These are phyloP conservation scores for Carnegiea gigantea DNA, from an alignment of 179 eudicot genomes.

Conservation along the genomic window DNA sequence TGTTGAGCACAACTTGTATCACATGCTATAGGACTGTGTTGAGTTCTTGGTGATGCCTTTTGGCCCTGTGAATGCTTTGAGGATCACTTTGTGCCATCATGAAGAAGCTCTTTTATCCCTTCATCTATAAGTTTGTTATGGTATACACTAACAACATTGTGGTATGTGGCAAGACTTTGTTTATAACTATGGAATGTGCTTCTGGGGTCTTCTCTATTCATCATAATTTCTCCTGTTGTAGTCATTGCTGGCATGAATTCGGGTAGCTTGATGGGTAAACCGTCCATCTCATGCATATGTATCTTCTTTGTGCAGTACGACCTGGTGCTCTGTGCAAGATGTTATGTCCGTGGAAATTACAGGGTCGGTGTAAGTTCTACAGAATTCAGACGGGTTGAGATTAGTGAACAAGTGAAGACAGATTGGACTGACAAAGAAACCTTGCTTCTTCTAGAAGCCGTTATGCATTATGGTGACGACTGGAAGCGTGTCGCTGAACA, in stretches of 20 bases:
- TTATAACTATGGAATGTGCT: not conserved
- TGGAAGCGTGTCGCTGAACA: conserved; percentile 87
- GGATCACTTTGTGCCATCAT: no score
- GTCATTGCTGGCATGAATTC: not conserved
- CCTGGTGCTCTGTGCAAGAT: conserved; percentile 86
- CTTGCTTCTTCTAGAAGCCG: conserved; percentile 78
- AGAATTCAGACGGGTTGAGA: conserved; percentile 87
- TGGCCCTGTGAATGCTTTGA: no score
- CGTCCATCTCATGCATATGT: not conserved
- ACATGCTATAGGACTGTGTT: no score
- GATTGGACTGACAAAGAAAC: conserved; percentile 94
- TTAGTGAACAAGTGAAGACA: conserved; percentile 66
- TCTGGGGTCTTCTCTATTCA: not conserved
- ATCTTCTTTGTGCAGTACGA: conserved; percentile 52
- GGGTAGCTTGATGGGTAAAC: not conserved
- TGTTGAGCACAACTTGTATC: no score
- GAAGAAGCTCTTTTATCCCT: not conserved
- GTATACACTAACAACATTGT: no score
- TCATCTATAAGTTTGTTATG: no score
- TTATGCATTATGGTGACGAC: conserved; percentile 86
- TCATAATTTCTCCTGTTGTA: not conserved
- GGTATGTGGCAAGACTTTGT: not conserved
- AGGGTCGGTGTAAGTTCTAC: conserved; percentile 54
- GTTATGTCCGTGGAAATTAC: conserved; percentile 76
- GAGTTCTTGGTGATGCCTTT: no score